Conservation (phyloP, 2,329 filamentous ascomycete genomes). For the Cryphonectria radicalis region DNA sequence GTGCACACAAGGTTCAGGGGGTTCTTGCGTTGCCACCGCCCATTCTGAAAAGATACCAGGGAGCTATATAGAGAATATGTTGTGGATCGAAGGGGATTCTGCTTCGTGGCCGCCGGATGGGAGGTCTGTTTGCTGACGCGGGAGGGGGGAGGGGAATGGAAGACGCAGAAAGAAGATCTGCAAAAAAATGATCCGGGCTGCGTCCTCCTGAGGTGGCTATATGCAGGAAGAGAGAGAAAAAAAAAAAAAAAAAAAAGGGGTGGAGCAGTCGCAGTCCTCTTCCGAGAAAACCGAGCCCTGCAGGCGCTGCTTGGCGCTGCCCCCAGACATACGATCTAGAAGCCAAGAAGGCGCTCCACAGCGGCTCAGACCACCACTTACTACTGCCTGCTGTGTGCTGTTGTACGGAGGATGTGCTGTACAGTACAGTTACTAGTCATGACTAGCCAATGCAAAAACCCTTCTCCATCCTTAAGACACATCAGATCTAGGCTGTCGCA, state of each 20-base stretch:
- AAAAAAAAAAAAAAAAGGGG: neutral
- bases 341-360: neutral
- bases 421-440: too few species aligned
- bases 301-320: neutral
- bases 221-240: too few species aligned
- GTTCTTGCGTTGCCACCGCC: conserved; percentile 28
- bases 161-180: neutral
- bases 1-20: too few species aligned
- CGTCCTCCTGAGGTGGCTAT: neutral
- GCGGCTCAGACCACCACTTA: neutral
- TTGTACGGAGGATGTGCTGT: neutral
- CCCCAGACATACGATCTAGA: neutral
- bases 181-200: neutral
- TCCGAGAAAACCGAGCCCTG: neutral
- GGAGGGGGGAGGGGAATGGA: neutral
- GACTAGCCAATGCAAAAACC: neutral
- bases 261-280: neutral
- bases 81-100: neutral
- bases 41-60: conserved; percentile 11
- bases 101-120: neutral
- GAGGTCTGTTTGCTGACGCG: neutral
- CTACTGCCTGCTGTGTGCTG: neutral
- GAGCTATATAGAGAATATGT: neutral
- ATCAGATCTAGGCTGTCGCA: neutral
- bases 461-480: neutral